Conservation (phyloP, 1,284 basidiomycete species). For the Naganishia liquefaciens region DNA sequence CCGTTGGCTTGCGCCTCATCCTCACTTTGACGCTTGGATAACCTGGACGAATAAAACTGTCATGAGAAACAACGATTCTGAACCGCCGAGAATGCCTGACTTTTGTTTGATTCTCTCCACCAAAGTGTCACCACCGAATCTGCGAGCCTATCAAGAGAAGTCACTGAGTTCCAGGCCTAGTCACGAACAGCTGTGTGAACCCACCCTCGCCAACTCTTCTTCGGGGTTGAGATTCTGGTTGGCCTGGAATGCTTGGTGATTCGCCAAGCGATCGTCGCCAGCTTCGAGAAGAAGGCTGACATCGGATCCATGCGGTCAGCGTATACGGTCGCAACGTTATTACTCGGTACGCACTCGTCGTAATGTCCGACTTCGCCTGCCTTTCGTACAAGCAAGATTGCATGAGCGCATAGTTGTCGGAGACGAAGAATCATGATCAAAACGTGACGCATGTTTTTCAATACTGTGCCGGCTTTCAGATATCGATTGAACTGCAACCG, state of each 20-base stretch:
- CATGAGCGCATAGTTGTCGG: constrained; percentile 35
- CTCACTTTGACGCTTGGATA: constrained; percentile 26
- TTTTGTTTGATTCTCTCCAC: constrained; percentile 33
- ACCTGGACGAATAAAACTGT: background rate
- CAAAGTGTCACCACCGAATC: constrained; percentile 28
- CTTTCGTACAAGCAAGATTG: constrained; percentile 41
- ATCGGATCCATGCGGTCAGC: background rate
- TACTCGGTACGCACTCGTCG: constrained; percentile 27
- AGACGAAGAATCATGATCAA: constrained; percentile 50
- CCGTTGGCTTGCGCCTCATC: constrained; percentile 25
- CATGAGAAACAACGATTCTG: background rate
- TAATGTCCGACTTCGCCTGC: constrained; percentile 27
- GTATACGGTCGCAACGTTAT: background rate
- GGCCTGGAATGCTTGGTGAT: constrained; percentile 12
- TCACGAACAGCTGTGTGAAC: background rate
- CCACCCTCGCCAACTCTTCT: constrained; percentile 23
- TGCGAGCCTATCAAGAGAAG: constrained; percentile 18
- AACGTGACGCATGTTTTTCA: constrained; percentile 45
- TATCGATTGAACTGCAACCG: constrained; percentile 47
- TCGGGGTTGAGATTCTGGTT: constrained; percentile 13
- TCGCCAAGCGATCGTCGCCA: constrained; percentile 23
- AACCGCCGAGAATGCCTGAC: constrained; percentile 13
- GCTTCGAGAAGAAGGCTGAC: constrained; percentile 15
- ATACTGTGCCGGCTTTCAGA: constrained; percentile 43
- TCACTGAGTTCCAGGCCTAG: too few relatives aligned